phyloP scores from a whole-genome alignment of 306 rosid species.

The Gleditsia sinensis region DNA sequence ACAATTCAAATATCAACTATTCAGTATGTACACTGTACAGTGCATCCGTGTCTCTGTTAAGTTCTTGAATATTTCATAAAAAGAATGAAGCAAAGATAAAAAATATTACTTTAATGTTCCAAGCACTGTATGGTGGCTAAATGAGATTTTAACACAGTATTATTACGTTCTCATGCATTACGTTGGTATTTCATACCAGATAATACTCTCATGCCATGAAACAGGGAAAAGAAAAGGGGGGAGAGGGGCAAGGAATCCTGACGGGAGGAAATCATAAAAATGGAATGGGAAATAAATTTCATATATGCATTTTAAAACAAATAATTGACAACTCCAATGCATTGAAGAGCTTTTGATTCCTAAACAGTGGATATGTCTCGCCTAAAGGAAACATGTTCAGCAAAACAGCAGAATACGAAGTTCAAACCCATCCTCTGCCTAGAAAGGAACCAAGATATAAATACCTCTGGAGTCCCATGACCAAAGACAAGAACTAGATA shows the following conservation, averaged over 20 bases:
- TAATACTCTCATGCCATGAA: slow-evolving; percentile 2
- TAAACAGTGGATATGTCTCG: not conserved
- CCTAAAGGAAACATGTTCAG: not conserved
- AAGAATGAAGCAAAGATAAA: not conserved
- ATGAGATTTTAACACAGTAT: not conserved
- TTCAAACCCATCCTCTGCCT: not conserved
- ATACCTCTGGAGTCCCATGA: slow-evolving; percentile 91
- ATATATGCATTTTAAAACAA: not conserved
- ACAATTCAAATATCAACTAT: not conserved
- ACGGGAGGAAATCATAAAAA: not conserved
- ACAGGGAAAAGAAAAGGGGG: not conserved
- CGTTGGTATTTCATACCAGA: not conserved
- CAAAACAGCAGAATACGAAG: slow-evolving; percentile 3
- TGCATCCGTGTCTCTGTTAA: not conserved
- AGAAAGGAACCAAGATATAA: slow-evolving; percentile 20
- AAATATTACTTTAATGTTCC: not conserved
- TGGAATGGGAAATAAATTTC: not conserved
- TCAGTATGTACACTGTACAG: not conserved
- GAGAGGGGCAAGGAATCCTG: not conserved
- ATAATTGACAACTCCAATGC: slow-evolving; percentile 1
- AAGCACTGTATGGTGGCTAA: not conserved
- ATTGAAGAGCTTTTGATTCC: not conserved
- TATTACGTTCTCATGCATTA: not conserved
- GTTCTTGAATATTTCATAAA: not conserved
- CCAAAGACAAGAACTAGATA: slow-evolving; percentile 81